These are phyloP conservation scores for Rhizopogon rudus DNA, from an alignment of 768 basidiomycete genomes.

Conservation along the genomic window DNA sequence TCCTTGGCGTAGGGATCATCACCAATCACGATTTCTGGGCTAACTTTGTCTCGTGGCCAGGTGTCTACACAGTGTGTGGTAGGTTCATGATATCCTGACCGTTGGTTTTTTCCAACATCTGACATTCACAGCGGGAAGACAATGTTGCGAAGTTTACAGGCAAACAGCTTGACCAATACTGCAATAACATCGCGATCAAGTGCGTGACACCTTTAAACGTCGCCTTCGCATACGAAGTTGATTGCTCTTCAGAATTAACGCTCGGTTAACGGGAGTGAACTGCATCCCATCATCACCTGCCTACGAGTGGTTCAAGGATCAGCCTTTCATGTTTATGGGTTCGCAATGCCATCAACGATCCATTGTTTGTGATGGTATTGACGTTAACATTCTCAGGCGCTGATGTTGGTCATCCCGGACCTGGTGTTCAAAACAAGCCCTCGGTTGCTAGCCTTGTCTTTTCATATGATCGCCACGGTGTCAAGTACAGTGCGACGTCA, in stretches of 20 bases:
- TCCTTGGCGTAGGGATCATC: constrained; percentile 25
- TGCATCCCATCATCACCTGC: constrained; percentile 25
- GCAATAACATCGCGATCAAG: constrained; percentile 35
- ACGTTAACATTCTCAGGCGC: constrained; percentile 34
- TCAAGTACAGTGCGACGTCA: constrained; percentile 40
- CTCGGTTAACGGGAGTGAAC: constrained; percentile 47
- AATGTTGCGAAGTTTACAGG: constrained; percentile 16
- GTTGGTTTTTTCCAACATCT: not conserved
- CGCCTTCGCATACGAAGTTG: not conserved
- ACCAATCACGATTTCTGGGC: not conserved
- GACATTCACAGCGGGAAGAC: constrained; percentile 22
- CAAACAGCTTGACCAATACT: constrained; percentile 25
- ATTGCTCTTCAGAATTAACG: constrained; percentile 39
- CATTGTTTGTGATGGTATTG: not conserved
- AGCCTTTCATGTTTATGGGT: constrained; percentile 33
- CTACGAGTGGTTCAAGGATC: constrained; percentile 16
- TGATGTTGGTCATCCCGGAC: constrained; percentile 59
- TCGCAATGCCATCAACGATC: not conserved
- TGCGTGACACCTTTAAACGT: not conserved
- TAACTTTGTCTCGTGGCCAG: constrained; percentile 8
- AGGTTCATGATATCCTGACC: constrained; percentile 8
- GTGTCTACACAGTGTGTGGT: constrained; percentile 24
- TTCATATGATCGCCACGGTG: constrained; percentile 42
- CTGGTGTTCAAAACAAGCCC: constrained; percentile 45
- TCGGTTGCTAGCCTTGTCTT: constrained; percentile 59